Percentiles rank a stretch among this genome's conserved stretches.
These are phyloP conservation scores for Polychytrium aggregatum DNA, from an alignment of 192 early-diverging fungal genomes.

Conservation along the genomic window DNA sequence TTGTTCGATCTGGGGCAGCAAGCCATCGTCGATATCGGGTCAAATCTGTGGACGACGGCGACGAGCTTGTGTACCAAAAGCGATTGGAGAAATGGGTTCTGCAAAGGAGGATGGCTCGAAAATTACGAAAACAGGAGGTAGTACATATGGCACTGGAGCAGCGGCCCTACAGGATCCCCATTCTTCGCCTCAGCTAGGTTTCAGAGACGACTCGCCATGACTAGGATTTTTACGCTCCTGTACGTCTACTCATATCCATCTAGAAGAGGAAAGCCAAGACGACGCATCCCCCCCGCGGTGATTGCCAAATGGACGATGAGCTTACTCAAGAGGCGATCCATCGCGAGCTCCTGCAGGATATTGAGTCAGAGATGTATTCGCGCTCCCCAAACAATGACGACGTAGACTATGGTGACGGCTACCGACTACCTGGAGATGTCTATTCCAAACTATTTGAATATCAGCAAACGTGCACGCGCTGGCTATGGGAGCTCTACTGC, in stretches of 20 bases:
- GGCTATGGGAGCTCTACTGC: conserved; percentile 81
- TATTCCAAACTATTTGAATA: conserved; percentile 75
- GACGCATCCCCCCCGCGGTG: neutral
- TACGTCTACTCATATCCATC: neutral
- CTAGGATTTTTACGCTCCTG: neutral
- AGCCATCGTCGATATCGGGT: conserved; percentile 3
- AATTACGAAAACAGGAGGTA: too few species aligned
- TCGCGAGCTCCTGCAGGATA: conserved; percentile 12
- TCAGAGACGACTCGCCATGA: neutral
- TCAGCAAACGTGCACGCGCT: conserved; percentile 71
- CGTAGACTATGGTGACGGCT: conserved; percentile 33
- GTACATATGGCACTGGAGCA: too few species aligned
- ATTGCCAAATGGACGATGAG: neutral
- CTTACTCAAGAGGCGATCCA: conserved; percentile 10
- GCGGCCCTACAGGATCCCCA: too few species aligned
- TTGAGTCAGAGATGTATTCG: conserved; percentile 34
- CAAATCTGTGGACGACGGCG: conserved; percentile 52
- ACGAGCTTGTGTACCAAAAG: conserved; percentile 42
- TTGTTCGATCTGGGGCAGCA: neutral
- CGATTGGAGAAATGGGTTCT: conserved; percentile 42
- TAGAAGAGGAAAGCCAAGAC: too few species aligned
- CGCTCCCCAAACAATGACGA: conserved; percentile 41
- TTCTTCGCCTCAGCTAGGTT: too few species aligned
- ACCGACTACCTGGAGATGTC: conserved; percentile 69
- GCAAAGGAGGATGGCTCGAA: conserved; percentile 17